Percentiles rank a stretch among this genome's conserved stretches.
Evolutionary conservation across 345 rosid species (phyloP).

Genomic region (Populus pruinosa): DNA sequence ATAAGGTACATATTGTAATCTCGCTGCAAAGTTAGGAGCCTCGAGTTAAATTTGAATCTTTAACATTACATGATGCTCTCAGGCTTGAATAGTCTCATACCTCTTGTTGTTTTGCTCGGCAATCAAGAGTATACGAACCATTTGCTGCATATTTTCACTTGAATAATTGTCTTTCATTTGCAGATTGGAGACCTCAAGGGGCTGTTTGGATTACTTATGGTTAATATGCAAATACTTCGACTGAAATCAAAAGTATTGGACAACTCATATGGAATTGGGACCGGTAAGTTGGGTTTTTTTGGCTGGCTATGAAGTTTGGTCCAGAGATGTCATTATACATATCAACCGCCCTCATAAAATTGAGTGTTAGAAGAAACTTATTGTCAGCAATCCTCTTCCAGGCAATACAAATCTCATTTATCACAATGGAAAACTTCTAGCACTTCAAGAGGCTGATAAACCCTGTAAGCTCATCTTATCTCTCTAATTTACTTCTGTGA

Average conservation of each 20-base stretch:
- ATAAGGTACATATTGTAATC: not conserved
- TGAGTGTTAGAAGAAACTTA: not conserved
- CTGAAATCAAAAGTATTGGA: constrained; percentile 68
- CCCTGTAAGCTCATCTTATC: constrained; percentile 64
- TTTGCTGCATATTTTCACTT: not conserved
- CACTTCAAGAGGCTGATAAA: constrained; percentile 75
- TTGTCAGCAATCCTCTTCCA: constrained; percentile 32
- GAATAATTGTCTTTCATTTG: constrained; percentile 2
- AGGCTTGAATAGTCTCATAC: not conserved
- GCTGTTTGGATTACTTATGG: constrained; percentile 75
- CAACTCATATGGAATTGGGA: constrained; percentile 66
- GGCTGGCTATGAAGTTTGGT: not conserved
- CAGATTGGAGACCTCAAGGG: constrained; percentile 94
- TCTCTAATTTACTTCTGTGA: constrained; percentile 13
- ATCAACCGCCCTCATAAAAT: not conserved
- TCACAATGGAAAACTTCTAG: constrained; percentile 89
- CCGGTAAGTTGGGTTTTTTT: constrained; percentile 44
- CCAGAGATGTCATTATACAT: not conserved
- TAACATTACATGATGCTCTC: not conserved
- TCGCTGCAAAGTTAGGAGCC: not conserved
- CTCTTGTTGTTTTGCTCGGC: not conserved
- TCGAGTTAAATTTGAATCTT: not conserved
- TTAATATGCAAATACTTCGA: constrained; percentile 59
- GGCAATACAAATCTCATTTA: constrained; percentile 84
- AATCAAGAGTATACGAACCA: not conserved